These are phyloP conservation scores for Trichosporon ovoides DNA, from an alignment of 1,284 basidiomycete species.

Conservation along the genomic window DNA sequence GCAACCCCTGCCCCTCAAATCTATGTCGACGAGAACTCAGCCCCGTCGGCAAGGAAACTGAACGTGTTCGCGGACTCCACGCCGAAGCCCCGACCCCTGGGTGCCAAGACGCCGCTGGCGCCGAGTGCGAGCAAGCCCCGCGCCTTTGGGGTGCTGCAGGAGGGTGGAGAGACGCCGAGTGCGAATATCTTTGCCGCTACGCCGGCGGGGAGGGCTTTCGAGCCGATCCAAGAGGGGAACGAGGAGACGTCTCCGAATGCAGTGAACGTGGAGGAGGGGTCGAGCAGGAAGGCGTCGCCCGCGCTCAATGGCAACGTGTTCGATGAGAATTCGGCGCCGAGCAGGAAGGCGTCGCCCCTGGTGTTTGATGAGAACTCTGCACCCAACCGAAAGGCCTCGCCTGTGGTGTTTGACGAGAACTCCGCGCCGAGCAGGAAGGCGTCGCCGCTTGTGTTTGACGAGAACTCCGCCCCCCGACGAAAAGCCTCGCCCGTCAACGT, in stretches of 20 bases:
- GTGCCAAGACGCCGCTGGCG: slow-evolving; percentile 24
- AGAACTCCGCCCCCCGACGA: too few relatives aligned
- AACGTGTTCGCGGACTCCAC: slow-evolving; percentile 46
- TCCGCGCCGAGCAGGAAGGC: too few relatives aligned
- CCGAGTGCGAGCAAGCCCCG: slow-evolving; percentile 26
- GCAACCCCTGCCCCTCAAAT: slow-evolving; percentile 21
- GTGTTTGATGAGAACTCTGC: background rate
- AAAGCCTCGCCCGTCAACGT: too few relatives aligned
- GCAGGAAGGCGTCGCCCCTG: background rate
- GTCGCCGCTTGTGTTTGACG: too few relatives aligned
- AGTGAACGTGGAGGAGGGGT: too few relatives aligned
- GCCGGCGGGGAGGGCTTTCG: background rate
- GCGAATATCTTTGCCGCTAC: slow-evolving; percentile 18
- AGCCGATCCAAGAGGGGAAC: slow-evolving; percentile 14
- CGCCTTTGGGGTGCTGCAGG: slow-evolving; percentile 39
- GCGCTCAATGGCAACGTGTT: background rate
- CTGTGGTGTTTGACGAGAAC: too few relatives aligned
- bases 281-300: too few relatives aligned
- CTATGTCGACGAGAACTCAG: slow-evolving; percentile 32
- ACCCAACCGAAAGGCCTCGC: too few relatives aligned
- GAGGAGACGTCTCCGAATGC: slow-evolving; percentile 2
- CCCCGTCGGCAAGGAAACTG: slow-evolving; percentile 26
- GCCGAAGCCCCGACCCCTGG: slow-evolving; percentile 32
- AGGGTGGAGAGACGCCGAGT: slow-evolving; percentile 19
- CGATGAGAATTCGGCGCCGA: background rate